phyloP scores from a whole-genome alignment of 495 filamentous ascomycete genomes.

The Friedmanniomyces endolithicus region DNA sequence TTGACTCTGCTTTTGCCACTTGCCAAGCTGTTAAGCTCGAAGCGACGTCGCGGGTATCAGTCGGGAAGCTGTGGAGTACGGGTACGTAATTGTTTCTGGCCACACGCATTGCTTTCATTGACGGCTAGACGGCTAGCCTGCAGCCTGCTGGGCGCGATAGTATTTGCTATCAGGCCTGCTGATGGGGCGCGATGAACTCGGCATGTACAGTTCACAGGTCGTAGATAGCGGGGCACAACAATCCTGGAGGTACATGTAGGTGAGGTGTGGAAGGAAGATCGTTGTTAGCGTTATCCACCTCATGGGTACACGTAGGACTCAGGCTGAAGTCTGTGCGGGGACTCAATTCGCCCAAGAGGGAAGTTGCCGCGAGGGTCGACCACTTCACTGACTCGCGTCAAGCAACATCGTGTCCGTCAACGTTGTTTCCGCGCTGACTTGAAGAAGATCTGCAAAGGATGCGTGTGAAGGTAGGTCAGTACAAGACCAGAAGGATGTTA shows the following conservation, averaged over 20 bases:
- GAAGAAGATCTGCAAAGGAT: neutral
- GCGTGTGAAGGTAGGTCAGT: neutral
- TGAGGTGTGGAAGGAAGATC: too few relatives aligned
- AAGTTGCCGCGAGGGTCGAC: neutral
- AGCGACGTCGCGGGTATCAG: too few relatives aligned
- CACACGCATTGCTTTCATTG: too few relatives aligned
- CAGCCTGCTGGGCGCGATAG: too few relatives aligned
- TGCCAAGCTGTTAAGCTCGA: neutral
- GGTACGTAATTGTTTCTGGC: too few relatives aligned
- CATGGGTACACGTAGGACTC: neutral
- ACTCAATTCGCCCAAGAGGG: neutral
- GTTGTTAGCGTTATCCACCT: neutral
- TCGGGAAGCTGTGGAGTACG: neutral
- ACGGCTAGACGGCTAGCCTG: too few relatives aligned
- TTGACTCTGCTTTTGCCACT: neutral
- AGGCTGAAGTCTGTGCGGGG: neutral
- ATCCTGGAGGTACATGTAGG: neutral
- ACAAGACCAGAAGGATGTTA: neutral
- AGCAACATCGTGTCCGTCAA: neutral
- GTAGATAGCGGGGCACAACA: neutral
- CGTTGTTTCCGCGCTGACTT: neutral
- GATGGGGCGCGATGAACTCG: too few relatives aligned
- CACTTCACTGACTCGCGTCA: neutral
- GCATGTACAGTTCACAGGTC: too few relatives aligned
- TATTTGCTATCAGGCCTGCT: too few relatives aligned